Evolutionary conservation across 805 yeast genomes (phyloP), one percentile per base, ranked within the genome.

Genomic region (Yarrowia hollandica): DNA sequence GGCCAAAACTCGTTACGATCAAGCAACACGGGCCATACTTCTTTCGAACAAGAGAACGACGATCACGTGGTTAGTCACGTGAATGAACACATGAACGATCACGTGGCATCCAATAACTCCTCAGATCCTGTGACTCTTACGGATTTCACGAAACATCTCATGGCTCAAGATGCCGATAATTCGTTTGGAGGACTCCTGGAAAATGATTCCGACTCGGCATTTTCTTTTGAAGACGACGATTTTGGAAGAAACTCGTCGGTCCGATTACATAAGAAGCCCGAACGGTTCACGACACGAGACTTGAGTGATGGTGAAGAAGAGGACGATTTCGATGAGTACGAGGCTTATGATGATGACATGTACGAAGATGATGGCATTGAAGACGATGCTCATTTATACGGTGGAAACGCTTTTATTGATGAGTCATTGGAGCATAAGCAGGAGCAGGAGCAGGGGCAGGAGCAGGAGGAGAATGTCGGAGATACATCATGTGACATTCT

Each of bases 221-320:
- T 52, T 21, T 52, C 58, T 1, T 52, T 52, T 35, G 58, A 52
- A n/a, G 58, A 52, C 25, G 58, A 52, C 35, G 58, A 37, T 18
- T 52, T 35, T 14, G 58, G 58, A 14, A 5, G 58, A 52, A 52
- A 52, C 44, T 52, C 58, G 14, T 52, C 58, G 5, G 58, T 52
- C 5, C 58, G 58, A 5, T n/a, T 52, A 4, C 58, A 52, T 25
- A 52, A 52, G 44, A 52, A 52, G 12, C 42, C 44, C 10, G 42
- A 35, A 16, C 33, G 44, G n/a, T 52, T 37, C 15, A n/a, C 35
- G 2, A 8, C 34, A 19, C 44, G 23, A 15, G 35, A 52, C 2
- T 2, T 48, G 26, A 35, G 42, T n/a, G 57, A 50, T 34, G 30
- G 42, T 3, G 57, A 50, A 6, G 42, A 16, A 2, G 42, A 50